Evolutionary conservation across 1,139 yeast species (phyloP), one percentile per base, ranked within the genome.

Genomic region (Arxiozyma bovina): DNA sequence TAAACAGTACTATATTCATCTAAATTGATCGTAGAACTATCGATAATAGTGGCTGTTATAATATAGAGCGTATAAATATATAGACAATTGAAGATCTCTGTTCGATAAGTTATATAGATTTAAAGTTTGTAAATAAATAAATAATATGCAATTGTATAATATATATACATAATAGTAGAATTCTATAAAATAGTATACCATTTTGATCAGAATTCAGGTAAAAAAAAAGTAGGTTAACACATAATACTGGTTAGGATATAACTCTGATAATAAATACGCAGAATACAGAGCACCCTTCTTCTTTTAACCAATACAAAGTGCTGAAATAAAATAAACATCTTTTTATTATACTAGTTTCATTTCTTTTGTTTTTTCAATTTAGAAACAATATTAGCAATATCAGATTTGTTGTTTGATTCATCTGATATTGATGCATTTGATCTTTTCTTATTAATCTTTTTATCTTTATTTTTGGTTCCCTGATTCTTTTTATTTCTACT

Each of bases 331-430:
- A 34, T 34, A 34, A 12, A 15, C 12, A 34, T 34, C n/a, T 12
- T 34, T 27, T 2, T 27, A 27, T 27, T 27, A 27, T 27, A 34
- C n/a, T 6, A 34, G 40, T 12, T 15, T 34, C 40, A 46, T 7
- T 46, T 46, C 40, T 63, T 65, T 21, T 45, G 46, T 46, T 56
- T 60, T 49, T 66, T 68, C 42, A 68, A 57, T 50, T 66, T 67
- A 18, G 61, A 58, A 27, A 66, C 69, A 40, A 67, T 59, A 38
- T 57, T 60, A 40, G 60, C 54, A 44, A 65, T 58, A 42, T 58
- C 56, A 17, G 42, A 25, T 27, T 57, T 58, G 23, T 56, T 52
- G 12, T 34, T 45, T 27, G 52, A 51, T 20, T 52, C 53, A 17
- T 54, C 50, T 21, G 47, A 57, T 17, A 48, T 49, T 30, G 18